Base-by-base conservation (phyloP, 306 rosid genomes). In the Begonia fuchsioides region DNA sequence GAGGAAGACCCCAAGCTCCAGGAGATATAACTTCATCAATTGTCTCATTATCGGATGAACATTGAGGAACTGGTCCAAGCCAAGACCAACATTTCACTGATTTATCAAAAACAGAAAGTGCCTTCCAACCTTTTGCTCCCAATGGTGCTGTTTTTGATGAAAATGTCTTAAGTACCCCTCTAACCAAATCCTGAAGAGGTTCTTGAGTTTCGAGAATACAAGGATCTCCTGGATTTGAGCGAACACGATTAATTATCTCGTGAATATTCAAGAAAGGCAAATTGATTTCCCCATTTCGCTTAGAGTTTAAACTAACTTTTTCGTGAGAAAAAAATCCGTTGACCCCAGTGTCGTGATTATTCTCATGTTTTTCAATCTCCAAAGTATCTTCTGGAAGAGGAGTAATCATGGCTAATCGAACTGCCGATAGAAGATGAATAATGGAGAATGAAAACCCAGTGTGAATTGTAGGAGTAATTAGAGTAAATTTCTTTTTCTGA, bases 81-180 rank as follows among this genome's bases (percentile, higher is more conserved):
- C 96, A 92, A 12, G 86, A 67, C 99, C 99, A 92, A 60, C 93
- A 77, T 78, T 78, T 82, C 32, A 78, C 59, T 59, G 80, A 43
- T 51, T 70, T 92, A 71, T 92, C 93, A 63, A 82, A 92, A 49
- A 55, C 58, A 19, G 93, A 79, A 11, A 92, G 80, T 39, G 66
- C 66, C 80, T 92, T 92, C 99, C 99, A 92, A 55, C 88, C 96
- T 68, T 92, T 92, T 7, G 82, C 99, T 50, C 94, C 99, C 49
- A 92, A 72, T 14, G 99, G 99, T 12, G 99, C 96, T 17, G 99
- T 82, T 74, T 74, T 92, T 14, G 99, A 86, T 49, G 96, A 92
- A 73, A 92, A 82, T 66, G 86, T 75, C 80, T 82, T 92, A 56
- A 92, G 69, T 69, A 82, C 96, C 59, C 99, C 99, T 68, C 99